Evolutionary conservation across 768 basidiomycete species (phyloP).

Genomic region (Tylopilus plumbeoviolaceoides): DNA sequence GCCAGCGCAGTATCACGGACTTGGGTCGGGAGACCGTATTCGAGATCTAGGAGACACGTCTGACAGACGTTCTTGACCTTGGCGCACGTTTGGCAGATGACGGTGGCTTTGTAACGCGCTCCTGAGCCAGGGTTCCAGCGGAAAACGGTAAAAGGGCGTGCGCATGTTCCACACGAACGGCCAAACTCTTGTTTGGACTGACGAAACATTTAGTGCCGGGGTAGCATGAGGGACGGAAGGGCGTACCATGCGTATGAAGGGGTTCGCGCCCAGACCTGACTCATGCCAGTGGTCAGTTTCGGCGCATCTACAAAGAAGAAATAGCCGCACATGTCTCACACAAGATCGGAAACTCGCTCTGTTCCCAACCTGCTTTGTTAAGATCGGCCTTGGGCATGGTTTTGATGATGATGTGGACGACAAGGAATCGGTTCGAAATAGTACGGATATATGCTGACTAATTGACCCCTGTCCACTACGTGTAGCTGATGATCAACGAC

Average conservation of each 20-base stretch:
- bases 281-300: constrained; percentile 1
- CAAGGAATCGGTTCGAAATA: constrained; percentile 1
- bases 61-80: constrained; percentile 97
- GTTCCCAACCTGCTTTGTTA: constrained; percentile 93
- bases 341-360: constrained; percentile 89
- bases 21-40: constrained; percentile 95
- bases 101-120: constrained; percentile 93
- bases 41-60: constrained; percentile 93
- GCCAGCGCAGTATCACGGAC: constrained; percentile 94
- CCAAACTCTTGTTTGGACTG: constrained; percentile 99
- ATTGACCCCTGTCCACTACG: constrained; percentile 22
- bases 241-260: constrained; percentile 91
- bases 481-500: constrained; percentile 59
- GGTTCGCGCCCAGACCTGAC: constrained; percentile 80
- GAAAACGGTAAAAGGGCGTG: constrained; percentile 94
- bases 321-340: constrained; percentile 80
- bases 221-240: neutral
- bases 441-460: constrained; percentile 25
- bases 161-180: constrained; percentile 94
- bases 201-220: constrained; percentile 37
- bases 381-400: constrained; percentile 84
- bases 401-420: neutral
- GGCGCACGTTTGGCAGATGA: constrained; percentile 95
- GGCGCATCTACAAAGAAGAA: neutral
- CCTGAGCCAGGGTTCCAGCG: constrained; percentile 97